These are phyloP conservation scores for Dryas integrifolia DNA, from an alignment of 331 rosid species.

Conservation along the genomic window DNA sequence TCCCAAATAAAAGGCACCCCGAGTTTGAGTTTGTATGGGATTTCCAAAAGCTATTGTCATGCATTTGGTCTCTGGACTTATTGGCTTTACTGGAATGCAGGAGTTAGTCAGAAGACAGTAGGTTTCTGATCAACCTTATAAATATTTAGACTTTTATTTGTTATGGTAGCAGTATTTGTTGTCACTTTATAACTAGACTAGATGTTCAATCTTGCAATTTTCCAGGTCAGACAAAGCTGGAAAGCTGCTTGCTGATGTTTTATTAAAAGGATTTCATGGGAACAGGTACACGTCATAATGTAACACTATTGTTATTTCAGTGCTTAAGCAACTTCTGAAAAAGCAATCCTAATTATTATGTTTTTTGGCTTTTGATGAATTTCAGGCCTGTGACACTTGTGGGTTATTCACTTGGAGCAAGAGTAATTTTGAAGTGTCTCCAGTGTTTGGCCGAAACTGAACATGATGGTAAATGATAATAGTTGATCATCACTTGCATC, in stretches of 20 bases:
- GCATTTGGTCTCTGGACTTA: neutral
- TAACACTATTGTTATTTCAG: neutral
- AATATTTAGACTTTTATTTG: neutral
- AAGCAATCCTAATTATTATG: neutral
- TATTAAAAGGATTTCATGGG: conserved; percentile 48
- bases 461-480: conserved; percentile 30
- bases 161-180: neutral
- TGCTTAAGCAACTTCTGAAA: neutral
- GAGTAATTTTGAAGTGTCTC: conserved; percentile 47
- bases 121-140: neutral
- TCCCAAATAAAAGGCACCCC: neutral
- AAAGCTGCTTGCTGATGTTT: conserved; percentile 45
- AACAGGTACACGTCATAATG: conserved; percentile 34
- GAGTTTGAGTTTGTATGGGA: neutral
- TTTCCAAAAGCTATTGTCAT: neutral
- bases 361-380: neutral
- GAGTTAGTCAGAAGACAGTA: neutral
- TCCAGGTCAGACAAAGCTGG: conserved; percentile 60
- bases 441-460: conserved; percentile 43
- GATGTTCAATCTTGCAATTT: conserved; percentile 5
- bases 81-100: neutral
- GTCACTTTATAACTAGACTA: neutral
- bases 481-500: conserved; percentile 1
- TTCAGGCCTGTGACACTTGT: conserved; percentile 56
- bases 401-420: conserved; percentile 54